phyloP scores from a whole-genome alignment of 306 rosid genomes.

The Prunus dulcis region DNA sequence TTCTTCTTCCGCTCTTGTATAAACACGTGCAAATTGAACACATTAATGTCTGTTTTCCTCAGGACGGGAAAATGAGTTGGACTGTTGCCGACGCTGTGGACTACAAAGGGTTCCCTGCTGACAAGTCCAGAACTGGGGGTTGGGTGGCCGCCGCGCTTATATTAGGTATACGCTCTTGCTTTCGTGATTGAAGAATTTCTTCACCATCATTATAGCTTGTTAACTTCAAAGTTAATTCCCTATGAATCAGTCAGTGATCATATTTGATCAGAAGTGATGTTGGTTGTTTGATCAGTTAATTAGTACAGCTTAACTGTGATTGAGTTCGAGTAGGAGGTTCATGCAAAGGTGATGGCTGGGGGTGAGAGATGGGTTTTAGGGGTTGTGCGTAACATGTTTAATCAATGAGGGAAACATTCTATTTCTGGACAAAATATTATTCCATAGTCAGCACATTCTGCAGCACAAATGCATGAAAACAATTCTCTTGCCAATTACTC shows the following conservation, averaged over 20 bases:
- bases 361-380: not conserved
- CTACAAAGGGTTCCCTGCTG: constrained; percentile 74
- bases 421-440: too few relatives aligned
- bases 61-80: constrained; percentile 74
- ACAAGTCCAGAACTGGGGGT: constrained; percentile 80
- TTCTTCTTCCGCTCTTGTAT: not conserved
- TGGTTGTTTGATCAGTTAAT: not conserved
- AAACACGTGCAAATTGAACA: not conserved
- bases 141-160: constrained; percentile 80
- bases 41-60: constrained; percentile 16
- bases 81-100: constrained; percentile 70
- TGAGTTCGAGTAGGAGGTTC: constrained; percentile 13
- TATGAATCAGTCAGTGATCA: too few relatives aligned
- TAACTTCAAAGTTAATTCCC: too few relatives aligned
- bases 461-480: too few relatives aligned
- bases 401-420: not conserved
- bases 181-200: not conserved
- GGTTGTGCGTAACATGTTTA: not conserved
- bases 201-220: not conserved
- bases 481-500: too few relatives aligned
- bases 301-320: not conserved
- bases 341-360: constrained; percentile 17
- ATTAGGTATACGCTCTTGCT: constrained; percentile 38
- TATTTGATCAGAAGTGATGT: too few relatives aligned
- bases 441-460: too few relatives aligned